Evolutionary conservation across 2,329 filamentous ascomycete species (phyloP), one percentile per base, ranked within the genome.

Genomic region (Hypoxylon sp.): DNA sequence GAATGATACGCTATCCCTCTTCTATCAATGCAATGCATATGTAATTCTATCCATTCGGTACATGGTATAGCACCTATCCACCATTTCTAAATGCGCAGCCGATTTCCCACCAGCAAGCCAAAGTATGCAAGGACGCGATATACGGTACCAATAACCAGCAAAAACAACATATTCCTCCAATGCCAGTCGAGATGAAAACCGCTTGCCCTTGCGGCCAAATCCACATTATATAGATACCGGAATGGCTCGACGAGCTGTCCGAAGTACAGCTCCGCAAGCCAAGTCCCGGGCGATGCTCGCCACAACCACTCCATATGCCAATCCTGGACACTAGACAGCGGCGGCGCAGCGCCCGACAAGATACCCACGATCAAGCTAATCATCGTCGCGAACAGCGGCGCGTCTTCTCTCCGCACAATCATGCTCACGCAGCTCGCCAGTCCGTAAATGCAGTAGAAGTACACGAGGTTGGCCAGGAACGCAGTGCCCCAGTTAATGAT

Each of bases 401-500:
- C 87, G 65, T 89, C 85, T 74, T 89, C 86, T 6, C 87, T 78
- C 19, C 83, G 82, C 22, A 84, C 82, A 1, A 88, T 72, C 85
- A 89, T 87, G 63, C 82, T 85, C 14, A 88, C 76, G 31, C 81
- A 78, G 35, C 81, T 84, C 0, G 87, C 83, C 5, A 89, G 80
- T 0, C 87, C 86, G 73, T 88, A 89, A 55, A 89, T 85, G 72
- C 84, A 85, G 78, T 84, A 90, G 72, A 88, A 88, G 76, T 88
- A 89, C 9, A 84, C 67, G 50, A 88, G 72, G 62, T 88, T 88
- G 5, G 81, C 82, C 13, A 80, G 58, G 73, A 86, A 88, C 26
- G 84, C 84, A 9, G 81, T 75, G 22, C 76, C 74, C 78, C 83
- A 89, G n/a, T 75, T 73, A 17, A 88, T 86, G 22, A 84, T 78